Base-by-base conservation (phyloP, 768 basidiomycete species). In the Rickenella mellea region DNA sequence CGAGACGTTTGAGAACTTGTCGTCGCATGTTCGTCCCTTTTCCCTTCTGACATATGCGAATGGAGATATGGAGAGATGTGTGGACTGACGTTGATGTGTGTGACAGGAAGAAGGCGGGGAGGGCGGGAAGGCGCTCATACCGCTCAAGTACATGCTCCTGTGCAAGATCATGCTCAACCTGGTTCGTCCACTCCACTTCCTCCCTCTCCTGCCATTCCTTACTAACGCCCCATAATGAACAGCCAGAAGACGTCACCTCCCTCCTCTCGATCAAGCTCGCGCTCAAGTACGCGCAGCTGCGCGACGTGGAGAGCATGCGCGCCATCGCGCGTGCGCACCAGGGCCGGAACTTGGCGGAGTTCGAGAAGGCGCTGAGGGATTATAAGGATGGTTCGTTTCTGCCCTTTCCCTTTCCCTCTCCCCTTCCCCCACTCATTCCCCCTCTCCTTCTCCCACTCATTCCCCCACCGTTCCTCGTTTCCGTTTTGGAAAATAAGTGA, bases 91-190 rank as follows among this genome's bases (percentile, higher is more conserved):
- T 31, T 27, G 32, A 42, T 36, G 24, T 41, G 27, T n/a, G 6
- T 22, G 32, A 25, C 25, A 37, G 35, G 33, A 36, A 22, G 33
- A 36, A 5, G 39, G 21, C 10, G 28, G 44, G 12, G 44, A 43
- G 4, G 49, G 44, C n/a, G 43, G 49, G 9, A 49, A 64, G 27
- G 90, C 91, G 1, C 68, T 96, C 15, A 77, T 74, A 1, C 91
- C 91, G 4, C 68, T 99, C 50, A 98, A 99, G 63, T 98, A 99
- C 62, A 96, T 98, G 94, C 71, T 97, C 12, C 61, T 97, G 33
- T 99, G 96, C 63, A 98, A 99, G 60, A 83, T 99, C 57, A 99
- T 99, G 94, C 69, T 98, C 48, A 91, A 91, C 55, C 60, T 94
- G 56, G 93, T 94, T 46, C 49, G 81, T 70, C 19, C 10, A 26